phyloP scores from a whole-genome alignment of 2,329 filamentous ascomycete genomes.

The Calonectria leucothoes region DNA sequence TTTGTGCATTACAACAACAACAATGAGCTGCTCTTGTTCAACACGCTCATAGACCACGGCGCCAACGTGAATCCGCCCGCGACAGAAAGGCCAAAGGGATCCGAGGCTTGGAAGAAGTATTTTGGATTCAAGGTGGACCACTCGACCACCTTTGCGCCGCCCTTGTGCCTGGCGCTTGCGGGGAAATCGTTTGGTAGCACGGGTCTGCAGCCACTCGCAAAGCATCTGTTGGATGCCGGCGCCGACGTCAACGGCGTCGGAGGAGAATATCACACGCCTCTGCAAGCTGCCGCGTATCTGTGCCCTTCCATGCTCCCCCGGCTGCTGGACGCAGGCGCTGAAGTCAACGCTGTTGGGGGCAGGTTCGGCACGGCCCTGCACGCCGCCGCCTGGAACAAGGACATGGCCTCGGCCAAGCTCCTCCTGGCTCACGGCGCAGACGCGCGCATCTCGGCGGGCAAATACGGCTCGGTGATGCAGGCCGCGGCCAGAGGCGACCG shows the following conservation, averaged over 20 bases:
- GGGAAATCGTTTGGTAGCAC: background rate
- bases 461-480: background rate
- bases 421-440: background rate
- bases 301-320: background rate
- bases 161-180: background rate
- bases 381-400: slow-evolving; percentile 4
- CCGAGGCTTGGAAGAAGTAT: background rate
- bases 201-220: background rate
- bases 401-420: background rate
- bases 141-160: background rate
- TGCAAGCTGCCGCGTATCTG: background rate
- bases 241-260: background rate
- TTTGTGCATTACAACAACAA: background rate
- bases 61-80: background rate
- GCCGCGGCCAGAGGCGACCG: background rate
- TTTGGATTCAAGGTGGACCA: background rate
- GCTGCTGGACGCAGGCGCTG: background rate
- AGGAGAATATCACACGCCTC: background rate
- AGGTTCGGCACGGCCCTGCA: slow-evolving; percentile 4
- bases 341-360: background rate
- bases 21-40: background rate
- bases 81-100: background rate
- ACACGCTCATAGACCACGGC: background rate
- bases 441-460: background rate
- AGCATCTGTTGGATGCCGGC: background rate